Evolutionary conservation across 2,329 filamentous ascomycete species (phyloP).

Genomic region (Aspergillus brasiliensis): DNA sequence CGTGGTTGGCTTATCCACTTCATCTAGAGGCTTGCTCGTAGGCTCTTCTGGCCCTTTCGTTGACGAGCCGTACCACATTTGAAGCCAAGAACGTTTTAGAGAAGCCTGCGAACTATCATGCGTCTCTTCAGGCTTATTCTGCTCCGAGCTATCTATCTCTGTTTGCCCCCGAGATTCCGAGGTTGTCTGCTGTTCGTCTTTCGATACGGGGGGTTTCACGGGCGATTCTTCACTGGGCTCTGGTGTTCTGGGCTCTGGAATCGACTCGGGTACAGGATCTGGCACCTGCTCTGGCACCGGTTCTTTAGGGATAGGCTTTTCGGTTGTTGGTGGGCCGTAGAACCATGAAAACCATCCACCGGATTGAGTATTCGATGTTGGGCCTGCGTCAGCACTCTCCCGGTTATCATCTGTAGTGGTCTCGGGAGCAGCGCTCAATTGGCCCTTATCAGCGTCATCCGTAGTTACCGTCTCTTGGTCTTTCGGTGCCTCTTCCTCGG

Average conservation of each 20-base stretch:
- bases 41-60: slow-evolving; percentile 29
- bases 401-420: slow-evolving; percentile 16
- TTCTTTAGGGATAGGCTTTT: slow-evolving; percentile 11
- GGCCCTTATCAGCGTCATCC: slow-evolving; percentile 22
- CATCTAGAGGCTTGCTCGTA: slow-evolving; percentile 18
- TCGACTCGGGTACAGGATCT: too few relatives aligned
- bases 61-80: slow-evolving; percentile 45
- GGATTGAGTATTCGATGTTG: slow-evolving; percentile 23
- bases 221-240: slow-evolving; percentile 17
- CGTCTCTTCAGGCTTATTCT: slow-evolving; percentile 16
- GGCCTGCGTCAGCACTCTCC: slow-evolving; percentile 7
- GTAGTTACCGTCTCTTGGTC: slow-evolving; percentile 15
- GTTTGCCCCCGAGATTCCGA: slow-evolving; percentile 10
- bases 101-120: slow-evolving; percentile 16
- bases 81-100: slow-evolving; percentile 48
- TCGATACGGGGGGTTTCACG: slow-evolving; percentile 12
- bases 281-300: slow-evolving; percentile 7
- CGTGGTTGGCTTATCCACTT: slow-evolving; percentile 15
- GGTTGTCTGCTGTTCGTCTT: slow-evolving; percentile 14
- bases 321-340: slow-evolving; percentile 27
- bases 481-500: slow-evolving; percentile 22
- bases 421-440: slow-evolving; percentile 18
- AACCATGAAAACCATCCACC: slow-evolving; percentile 44
- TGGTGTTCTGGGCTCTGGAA: too few relatives aligned
- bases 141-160: slow-evolving; percentile 16